These are phyloP conservation scores for Lophium mytilinum DNA, from an alignment of 495 filamentous ascomycete species.

Conservation along the genomic window DNA sequence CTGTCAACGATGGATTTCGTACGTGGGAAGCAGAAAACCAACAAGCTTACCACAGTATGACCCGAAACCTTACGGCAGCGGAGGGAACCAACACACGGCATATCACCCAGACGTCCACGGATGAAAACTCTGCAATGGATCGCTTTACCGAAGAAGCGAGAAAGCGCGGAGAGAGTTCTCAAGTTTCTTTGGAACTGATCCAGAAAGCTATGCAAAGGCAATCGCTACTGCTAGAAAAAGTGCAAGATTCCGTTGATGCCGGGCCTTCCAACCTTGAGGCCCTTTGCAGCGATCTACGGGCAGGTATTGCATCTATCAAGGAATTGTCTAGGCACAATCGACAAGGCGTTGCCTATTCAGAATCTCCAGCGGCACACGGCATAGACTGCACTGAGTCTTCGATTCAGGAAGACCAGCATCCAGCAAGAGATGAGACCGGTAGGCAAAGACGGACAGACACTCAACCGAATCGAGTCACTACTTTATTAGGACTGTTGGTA, in stretches of 20 bases:
- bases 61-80: not conserved
- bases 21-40: not conserved
- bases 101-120: not conserved
- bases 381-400: too few species aligned
- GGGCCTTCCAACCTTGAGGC: too few species aligned
- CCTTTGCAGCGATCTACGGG: too few species aligned
- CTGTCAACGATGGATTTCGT: not conserved
- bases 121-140: not conserved
- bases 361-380: too few species aligned
- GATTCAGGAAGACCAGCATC: too few species aligned
- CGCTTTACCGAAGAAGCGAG: not conserved
- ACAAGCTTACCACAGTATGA: not conserved
- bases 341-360: too few species aligned
- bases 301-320: too few species aligned
- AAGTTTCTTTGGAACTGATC: not conserved
- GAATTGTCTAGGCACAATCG: too few species aligned
- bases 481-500: not conserved
- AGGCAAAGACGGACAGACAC: too few species aligned
- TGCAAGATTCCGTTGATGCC: too few species aligned
- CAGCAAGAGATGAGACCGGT: too few species aligned
- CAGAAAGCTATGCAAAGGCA: not conserved
- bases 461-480: not conserved
- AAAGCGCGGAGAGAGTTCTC: not conserved
- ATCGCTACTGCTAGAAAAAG: too few species aligned
- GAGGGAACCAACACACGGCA: not conserved